These are phyloP conservation scores for Gentiana dahurica DNA, from an alignment of 257 asterid species.

Conservation along the genomic window DNA sequence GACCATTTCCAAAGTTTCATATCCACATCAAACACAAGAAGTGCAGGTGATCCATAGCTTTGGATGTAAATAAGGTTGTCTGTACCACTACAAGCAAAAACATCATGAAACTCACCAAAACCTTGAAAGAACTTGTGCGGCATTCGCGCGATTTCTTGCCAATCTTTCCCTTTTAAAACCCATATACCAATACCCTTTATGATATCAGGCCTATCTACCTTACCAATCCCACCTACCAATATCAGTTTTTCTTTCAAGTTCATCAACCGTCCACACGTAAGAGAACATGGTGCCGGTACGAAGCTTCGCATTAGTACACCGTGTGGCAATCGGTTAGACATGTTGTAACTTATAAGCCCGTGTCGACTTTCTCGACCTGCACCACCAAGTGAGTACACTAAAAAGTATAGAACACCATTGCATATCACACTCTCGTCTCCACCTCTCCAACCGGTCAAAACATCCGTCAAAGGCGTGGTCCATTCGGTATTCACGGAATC, in stretches of 20 bases:
- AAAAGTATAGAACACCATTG: slow-evolving; percentile 55
- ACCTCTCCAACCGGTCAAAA: slow-evolving; percentile 76
- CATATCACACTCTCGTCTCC: slow-evolving; percentile 94
- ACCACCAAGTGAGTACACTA: slow-evolving; percentile 64
- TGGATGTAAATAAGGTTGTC: slow-evolving; percentile 80
- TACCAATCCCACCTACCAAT: slow-evolving; percentile 95
- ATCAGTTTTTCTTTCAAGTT: slow-evolving; percentile 64
- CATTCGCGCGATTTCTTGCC: slow-evolving; percentile 80
- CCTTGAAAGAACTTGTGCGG: slow-evolving; percentile 85
- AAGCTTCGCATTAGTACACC: slow-evolving; percentile 54
- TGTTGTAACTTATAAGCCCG: slow-evolving; percentile 55
- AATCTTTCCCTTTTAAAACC: slow-evolving; percentile 58
- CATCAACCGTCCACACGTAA: slow-evolving; percentile 90
- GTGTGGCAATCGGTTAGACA: slow-evolving; percentile 23
- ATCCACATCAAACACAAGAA: slow-evolving; percentile 56
- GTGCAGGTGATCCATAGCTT: slow-evolving; percentile 81
- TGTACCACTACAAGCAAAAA: slow-evolving; percentile 84
- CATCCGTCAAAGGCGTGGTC: slow-evolving; percentile 48
- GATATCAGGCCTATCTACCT: slow-evolving; percentile 64
- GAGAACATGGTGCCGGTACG: slow-evolving; percentile 67
- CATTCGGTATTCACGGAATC: slow-evolving; percentile 52
- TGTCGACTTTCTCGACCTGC: slow-evolving; percentile 57
- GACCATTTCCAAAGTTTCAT: slow-evolving; percentile 88
- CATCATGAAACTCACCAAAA: slow-evolving; percentile 92
- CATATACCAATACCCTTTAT: slow-evolving; percentile 90